These are phyloP conservation scores for Penicillium sp. DNA, from an alignment of 2,329 filamentous ascomycete genomes.

Conservation along the genomic window DNA sequence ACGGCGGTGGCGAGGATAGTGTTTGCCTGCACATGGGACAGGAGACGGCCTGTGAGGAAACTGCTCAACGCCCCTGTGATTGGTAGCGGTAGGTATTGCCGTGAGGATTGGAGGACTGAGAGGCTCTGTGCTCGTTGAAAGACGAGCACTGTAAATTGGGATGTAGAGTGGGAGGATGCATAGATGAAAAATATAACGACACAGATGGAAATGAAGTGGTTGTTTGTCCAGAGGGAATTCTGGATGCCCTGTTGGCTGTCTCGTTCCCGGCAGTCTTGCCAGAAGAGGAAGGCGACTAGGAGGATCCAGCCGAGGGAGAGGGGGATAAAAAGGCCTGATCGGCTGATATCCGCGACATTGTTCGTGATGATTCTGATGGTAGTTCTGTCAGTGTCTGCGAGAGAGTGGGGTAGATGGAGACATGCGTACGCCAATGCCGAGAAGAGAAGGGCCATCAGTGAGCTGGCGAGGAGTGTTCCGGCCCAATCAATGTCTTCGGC, in stretches of 20 bases:
- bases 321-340: slow-evolving; percentile 4
- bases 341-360: slow-evolving; percentile 3
- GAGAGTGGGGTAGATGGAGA: not conserved
- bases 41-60: not conserved
- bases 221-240: slow-evolving; percentile 7
- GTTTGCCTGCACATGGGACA: not conserved
- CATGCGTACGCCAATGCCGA: slow-evolving; percentile 16
- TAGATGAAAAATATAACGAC: slow-evolving; percentile 6
- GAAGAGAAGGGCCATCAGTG: slow-evolving; percentile 10
- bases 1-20: not conserved
- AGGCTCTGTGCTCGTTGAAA: slow-evolving; percentile 6
- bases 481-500: slow-evolving; percentile 15
- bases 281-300: slow-evolving; percentile 4
- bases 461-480: slow-evolving; percentile 11
- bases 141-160: slow-evolving; percentile 4
- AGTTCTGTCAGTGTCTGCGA: not conserved
- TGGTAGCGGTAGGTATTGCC: slow-evolving; percentile 3
- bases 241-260: not conserved
- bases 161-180: not conserved
- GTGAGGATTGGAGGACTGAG: slow-evolving; percentile 2
- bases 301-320: slow-evolving; percentile 7
- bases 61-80: not conserved
- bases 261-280: slow-evolving; percentile 9
- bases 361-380: slow-evolving; percentile 4
- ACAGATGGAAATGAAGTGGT: slow-evolving; percentile 1